These are phyloP conservation scores for Solioccasus polychromus DNA, from an alignment of 768 basidiomycete genomes.

Conservation along the genomic window DNA sequence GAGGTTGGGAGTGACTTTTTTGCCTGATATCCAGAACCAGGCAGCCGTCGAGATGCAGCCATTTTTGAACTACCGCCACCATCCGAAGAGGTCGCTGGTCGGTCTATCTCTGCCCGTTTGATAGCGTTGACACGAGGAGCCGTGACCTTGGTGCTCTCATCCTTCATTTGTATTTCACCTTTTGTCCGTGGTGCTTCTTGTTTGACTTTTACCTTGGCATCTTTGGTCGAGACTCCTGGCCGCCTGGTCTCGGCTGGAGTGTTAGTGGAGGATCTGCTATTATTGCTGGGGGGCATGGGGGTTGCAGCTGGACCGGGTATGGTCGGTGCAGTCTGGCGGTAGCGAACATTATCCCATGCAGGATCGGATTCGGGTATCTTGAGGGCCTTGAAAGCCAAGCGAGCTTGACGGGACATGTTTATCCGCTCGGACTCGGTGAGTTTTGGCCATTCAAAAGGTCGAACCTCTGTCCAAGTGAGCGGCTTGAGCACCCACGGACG, in stretches of 20 bases:
- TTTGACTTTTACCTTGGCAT: constrained; percentile 41
- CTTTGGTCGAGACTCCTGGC: constrained; percentile 41
- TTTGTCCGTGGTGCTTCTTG: constrained; percentile 27
- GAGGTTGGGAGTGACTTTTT: constrained; percentile 30
- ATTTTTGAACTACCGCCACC: constrained; percentile 14
- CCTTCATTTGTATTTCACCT: constrained; percentile 39
- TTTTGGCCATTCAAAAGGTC: constrained; percentile 60
- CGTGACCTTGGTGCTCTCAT: constrained; percentile 31
- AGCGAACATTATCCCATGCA: constrained; percentile 56
- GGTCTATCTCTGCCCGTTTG: constrained; percentile 27
- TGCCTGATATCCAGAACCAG: constrained; percentile 49
- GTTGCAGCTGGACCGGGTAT: constrained; percentile 16
- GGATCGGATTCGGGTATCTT: constrained; percentile 59
- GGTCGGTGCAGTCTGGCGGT: constrained; percentile 21
- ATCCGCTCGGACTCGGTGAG: constrained; percentile 47
- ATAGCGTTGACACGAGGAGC: constrained; percentile 30
- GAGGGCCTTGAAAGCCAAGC: constrained; percentile 45
- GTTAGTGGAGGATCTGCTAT: constrained; percentile 20
- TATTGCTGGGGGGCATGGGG: constrained; percentile 16
- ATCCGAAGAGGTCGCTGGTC: constrained; percentile 18
- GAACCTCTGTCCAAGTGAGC: constrained; percentile 63
- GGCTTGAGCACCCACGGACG: constrained; percentile 54
- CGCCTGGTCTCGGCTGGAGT: constrained; percentile 41
- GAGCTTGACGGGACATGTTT: constrained; percentile 50
- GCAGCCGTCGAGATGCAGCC: constrained; percentile 33